Conservation (phyloP, 2,329 filamentous ascomycete genomes). For the Ophiostoma ips region DNA sequence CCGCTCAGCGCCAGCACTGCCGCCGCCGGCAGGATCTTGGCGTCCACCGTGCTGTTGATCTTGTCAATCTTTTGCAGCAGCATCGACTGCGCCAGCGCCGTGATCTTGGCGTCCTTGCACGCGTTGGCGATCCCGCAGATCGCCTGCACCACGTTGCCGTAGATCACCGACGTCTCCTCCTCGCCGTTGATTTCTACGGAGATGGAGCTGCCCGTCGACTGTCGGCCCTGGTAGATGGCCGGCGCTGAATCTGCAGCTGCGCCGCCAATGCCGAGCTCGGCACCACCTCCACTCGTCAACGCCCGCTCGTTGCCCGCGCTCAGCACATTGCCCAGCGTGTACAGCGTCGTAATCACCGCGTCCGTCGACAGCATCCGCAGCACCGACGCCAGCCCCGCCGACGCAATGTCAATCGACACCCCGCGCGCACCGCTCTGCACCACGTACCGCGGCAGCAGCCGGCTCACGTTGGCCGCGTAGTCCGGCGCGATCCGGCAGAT, state of each 20-base stretch:
- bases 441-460: slow-evolving; percentile 72
- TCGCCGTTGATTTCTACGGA: slow-evolving; percentile 63
- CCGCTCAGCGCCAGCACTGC: slow-evolving; percentile 65
- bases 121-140: slow-evolving; percentile 79
- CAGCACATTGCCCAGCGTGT: slow-evolving; percentile 89
- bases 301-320: slow-evolving; percentile 52
- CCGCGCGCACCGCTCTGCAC: slow-evolving; percentile 65
- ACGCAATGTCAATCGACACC: slow-evolving; percentile 59
- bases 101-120: slow-evolving; percentile 81
- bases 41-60: slow-evolving; percentile 66
- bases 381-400: slow-evolving; percentile 71
- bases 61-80: slow-evolving; percentile 90
- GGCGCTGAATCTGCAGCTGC: slow-evolving; percentile 16
- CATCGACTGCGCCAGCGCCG: slow-evolving; percentile 85
- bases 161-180: slow-evolving; percentile 63
- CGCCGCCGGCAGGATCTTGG: slow-evolving; percentile 71
- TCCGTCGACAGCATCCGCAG: slow-evolving; percentile 78
- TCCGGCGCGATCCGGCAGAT: slow-evolving; percentile 61
- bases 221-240: slow-evolving; percentile 37
- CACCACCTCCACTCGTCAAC: slow-evolving; percentile 37
- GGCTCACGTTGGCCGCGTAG: slow-evolving; percentile 62
- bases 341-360: slow-evolving; percentile 85
- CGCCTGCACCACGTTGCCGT: slow-evolving; percentile 84
- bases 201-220: slow-evolving; percentile 60
- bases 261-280: slow-evolving; percentile 16